A percentile compares a stretch with the other conserved stretches of the same genome.
Evolutionary conservation across 1,284 basidiomycete genomes (phyloP).

Genomic region (Sporisorium exsertum): DNA sequence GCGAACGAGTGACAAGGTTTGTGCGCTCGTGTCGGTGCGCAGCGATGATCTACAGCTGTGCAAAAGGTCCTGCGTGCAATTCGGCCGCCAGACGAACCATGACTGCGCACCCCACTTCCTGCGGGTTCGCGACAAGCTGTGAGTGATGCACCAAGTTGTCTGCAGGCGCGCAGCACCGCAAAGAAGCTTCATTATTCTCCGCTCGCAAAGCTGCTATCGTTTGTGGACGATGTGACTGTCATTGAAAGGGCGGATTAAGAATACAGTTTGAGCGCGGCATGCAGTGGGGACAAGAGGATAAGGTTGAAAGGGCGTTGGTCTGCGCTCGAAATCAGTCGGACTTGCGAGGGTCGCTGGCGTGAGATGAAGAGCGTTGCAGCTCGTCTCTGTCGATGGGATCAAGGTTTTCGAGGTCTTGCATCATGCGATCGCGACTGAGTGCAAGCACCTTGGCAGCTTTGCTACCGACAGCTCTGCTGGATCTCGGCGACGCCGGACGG

Average conservation of each 20-base stretch:
- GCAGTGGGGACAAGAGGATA: slow-evolving; percentile 8
- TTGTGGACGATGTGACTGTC: neutral
- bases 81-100: no score
- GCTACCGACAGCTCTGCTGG: slow-evolving; percentile 24
- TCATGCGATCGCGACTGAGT: slow-evolving; percentile 26
- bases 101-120: no score
- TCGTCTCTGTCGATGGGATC: slow-evolving; percentile 41
- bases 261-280: slow-evolving; percentile 18
- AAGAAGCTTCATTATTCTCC: no score
- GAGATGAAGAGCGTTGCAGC: slow-evolving; percentile 36
- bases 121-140: no score
- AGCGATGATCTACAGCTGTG: neutral
- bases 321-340: slow-evolving; percentile 22
- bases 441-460: slow-evolving; percentile 42
- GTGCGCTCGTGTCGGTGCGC: no score
- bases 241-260: slow-evolving; percentile 7
- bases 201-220: neutral
- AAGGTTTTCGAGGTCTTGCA: slow-evolving; percentile 41
- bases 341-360: slow-evolving; percentile 45
- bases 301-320: neutral
- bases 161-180: neutral
- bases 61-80: no score
- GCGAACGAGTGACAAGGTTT: neutral
- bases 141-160: neutral
- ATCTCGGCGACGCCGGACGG: slow-evolving; percentile 18